Base-by-base conservation (phyloP, 169 alveolate species). In the Plasmodium coatneyi region DNA sequence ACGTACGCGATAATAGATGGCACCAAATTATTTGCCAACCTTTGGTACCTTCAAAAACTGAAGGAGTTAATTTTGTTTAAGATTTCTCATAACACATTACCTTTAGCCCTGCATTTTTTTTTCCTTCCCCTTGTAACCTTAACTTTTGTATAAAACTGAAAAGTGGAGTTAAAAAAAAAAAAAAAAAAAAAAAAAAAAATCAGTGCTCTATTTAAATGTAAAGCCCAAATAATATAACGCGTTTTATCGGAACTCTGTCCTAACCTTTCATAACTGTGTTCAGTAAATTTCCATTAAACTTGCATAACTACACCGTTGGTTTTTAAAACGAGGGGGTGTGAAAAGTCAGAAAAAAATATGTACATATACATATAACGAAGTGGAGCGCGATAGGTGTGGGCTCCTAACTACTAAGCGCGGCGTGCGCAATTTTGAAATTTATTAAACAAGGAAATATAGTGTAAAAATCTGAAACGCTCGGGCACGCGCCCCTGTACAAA, bases 321-420 rank as follows among this genome's bases (percentile, higher is more conserved):
- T 66, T 66, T 22, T 66, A 66, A 66, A 66, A 66, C 74, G 74
- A 25, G 32, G 19, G 30, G 41, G 30, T 36, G 36, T 7, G 36
- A 19, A 66, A 66, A 66, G 19, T 14, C 36, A 81, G 5, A 46
- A 81, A 81, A 81, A 56, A 81, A 81, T 54, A 81, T 54, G 70
- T 25, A 66, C 30, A 66, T 3, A 66, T 66, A 66, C 22, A 25
- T 66, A 66, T 66, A 22, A 66, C 76, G 76, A 66, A 54, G 41
- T 43, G 32, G 71, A 41, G 52, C 56, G 30, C 12, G 41, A 54
- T 54, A 56, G 12, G 32, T 12, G 28, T 25, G 71, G 41, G 30
- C 54, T 16, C 22, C 70, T n/a, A 52, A 22, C 39, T 81, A 56
- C 30, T 36, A 9, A 81, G 19, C 22, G 41, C 41, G 22, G 43